Percentiles rank a stretch among this genome's conserved stretches.
phyloP scores from a whole-genome alignment of 1,139 yeast genomes.

The Meyerozyma carpophila region DNA sequence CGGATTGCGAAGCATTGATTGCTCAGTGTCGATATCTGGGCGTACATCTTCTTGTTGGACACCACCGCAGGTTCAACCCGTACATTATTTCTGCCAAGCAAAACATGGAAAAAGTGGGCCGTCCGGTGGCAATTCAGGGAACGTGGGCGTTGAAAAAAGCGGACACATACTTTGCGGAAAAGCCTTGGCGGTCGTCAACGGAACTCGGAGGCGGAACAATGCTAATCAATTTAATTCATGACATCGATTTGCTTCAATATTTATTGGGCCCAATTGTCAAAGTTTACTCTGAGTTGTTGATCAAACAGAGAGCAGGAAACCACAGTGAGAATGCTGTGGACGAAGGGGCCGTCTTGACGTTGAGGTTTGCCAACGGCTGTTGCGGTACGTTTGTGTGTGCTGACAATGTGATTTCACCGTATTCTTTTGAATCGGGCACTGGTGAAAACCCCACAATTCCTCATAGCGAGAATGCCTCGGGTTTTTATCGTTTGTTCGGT shows the following conservation, averaged over 20 bases:
- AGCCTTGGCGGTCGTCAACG: constrained; percentile 35
- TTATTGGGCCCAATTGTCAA: constrained; percentile 34
- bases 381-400: constrained; percentile 40
- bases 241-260: constrained; percentile 37
- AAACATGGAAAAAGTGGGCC: constrained; percentile 25
- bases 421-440: constrained; percentile 37
- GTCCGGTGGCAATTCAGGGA: constrained; percentile 35
- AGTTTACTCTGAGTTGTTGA: constrained; percentile 35
- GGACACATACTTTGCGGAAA: constrained; percentile 28
- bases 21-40: constrained; percentile 19
- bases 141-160: constrained; percentile 37
- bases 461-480: constrained; percentile 24
- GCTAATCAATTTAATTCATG: constrained; percentile 38
- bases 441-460: constrained; percentile 43
- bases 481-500: constrained; percentile 38
- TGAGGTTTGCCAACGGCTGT: constrained; percentile 32
- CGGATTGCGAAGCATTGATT: constrained; percentile 30
- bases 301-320: constrained; percentile 20
- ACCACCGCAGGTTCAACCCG: constrained; percentile 41
- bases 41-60: constrained; percentile 36
- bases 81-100: constrained; percentile 32
- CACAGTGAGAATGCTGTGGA: constrained; percentile 23
- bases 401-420: constrained; percentile 39
- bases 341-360: constrained; percentile 39
- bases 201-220: constrained; percentile 37